These are phyloP conservation scores for Fusarium globosum DNA, from an alignment of 2,329 filamentous ascomycete species.

Conservation along the genomic window DNA sequence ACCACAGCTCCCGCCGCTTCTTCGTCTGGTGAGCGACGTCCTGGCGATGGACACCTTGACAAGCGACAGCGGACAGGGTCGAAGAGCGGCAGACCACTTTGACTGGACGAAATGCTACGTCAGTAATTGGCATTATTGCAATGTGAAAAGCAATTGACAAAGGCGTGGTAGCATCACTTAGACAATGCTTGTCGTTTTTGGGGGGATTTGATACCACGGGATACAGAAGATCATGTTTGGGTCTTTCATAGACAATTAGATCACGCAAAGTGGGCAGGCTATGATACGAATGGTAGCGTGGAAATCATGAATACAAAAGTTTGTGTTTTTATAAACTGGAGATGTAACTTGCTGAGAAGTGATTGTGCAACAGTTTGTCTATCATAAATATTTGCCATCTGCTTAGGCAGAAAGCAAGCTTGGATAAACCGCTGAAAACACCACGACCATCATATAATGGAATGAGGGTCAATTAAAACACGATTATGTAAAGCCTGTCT, in stretches of 20 bases:
- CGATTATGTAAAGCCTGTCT: not conserved
- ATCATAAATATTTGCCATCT: rapidly evolving
- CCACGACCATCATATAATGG: rapidly evolving
- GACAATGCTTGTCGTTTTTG: not conserved
- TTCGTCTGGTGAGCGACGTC: not conserved
- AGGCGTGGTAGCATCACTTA: not conserved
- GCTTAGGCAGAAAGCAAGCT: not conserved
- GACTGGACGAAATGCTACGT: no score
- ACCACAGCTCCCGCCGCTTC: not conserved
- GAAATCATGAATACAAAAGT: not conserved
- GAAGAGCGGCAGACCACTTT: no score
- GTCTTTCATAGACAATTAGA: not conserved
- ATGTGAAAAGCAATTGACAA: not conserved
- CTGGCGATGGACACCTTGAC: not conserved
- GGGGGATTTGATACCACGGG: not conserved
- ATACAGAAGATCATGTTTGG: not conserved
- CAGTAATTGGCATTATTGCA: not conserved
- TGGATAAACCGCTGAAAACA: not conserved
- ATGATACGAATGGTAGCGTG: not conserved
- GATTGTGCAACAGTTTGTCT: not conserved
- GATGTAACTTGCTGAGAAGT: not conserved
- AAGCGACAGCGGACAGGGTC: not conserved
- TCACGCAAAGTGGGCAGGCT: not conserved
- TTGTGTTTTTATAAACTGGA: not conserved
- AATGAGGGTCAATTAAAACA: not conserved